phyloP scores from a whole-genome alignment of 805 yeast genomes.

The Starmerella bombi region DNA sequence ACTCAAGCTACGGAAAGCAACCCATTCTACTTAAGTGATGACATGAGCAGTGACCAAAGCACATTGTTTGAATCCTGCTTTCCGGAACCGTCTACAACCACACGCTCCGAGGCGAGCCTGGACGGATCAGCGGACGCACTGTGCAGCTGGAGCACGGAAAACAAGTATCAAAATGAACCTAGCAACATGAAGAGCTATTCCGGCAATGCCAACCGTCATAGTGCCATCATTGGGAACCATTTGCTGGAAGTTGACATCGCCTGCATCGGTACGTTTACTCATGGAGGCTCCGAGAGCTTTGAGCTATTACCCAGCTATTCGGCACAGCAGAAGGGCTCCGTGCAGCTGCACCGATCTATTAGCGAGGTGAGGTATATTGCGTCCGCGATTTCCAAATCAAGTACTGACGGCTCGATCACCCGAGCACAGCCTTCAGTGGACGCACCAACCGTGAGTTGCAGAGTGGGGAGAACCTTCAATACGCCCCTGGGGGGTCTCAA shows the following conservation, averaged over 20 bases:
- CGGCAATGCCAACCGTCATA: constrained; percentile 9
- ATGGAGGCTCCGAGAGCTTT: no score
- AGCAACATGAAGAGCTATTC: no score
- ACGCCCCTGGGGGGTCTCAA: constrained; percentile 5
- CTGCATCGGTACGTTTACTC: background rate
- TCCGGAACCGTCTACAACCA: no score
- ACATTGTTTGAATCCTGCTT: no score
- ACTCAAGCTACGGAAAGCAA: no score
- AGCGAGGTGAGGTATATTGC: background rate
- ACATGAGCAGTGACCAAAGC: no score
- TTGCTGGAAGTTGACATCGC: constrained; percentile 1
- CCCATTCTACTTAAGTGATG: no score
- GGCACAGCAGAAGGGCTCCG: background rate
- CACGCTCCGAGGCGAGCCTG: no score
- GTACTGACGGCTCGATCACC: background rate
- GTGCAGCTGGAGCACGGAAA: no score
- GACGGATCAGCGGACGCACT: no score
- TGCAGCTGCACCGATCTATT: background rate
- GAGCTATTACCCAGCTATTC: no score
- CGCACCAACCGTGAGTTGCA: constrained; percentile 9
- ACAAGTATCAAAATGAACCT: no score
- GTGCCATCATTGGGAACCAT: constrained; percentile 13
- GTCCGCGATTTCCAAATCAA: background rate
- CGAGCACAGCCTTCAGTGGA: constrained; percentile 6
- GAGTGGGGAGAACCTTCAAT: constrained; percentile 10